Percentiles rank a stretch among this genome's conserved stretches.
Evolutionary conservation across 176 grass and related monocot species (phyloP).

Genomic region (Lolium perenne): DNA sequence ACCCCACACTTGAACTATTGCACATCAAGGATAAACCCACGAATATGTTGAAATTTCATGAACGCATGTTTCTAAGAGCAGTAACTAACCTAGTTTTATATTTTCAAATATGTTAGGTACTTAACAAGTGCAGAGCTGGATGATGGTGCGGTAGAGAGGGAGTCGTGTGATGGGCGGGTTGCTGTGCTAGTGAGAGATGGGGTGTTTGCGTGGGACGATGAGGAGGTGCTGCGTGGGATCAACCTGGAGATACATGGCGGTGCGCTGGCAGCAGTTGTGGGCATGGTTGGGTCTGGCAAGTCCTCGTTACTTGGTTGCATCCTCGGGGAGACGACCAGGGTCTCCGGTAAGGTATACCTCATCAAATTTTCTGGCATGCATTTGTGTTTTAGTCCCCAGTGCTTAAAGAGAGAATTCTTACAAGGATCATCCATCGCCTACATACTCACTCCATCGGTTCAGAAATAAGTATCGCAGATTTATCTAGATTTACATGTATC

Average conservation of each 20-base stretch:
- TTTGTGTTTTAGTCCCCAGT: background rate
- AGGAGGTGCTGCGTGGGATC: conserved; percentile 63
- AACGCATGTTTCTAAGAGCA: background rate
- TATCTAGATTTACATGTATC: no score
- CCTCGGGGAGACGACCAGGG: conserved; percentile 80
- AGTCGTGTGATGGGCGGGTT: background rate
- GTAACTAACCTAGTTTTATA: background rate
- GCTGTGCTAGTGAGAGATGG: conserved; percentile 70
- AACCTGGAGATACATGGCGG: conserved; percentile 60
- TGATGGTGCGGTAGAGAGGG: conserved; percentile 59
- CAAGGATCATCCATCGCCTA: no score
- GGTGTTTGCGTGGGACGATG: conserved; percentile 78
- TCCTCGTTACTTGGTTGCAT: conserved; percentile 79
- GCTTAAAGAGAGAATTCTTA: no score
- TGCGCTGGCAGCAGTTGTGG: conserved; percentile 69
- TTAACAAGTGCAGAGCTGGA: conserved; percentile 78
- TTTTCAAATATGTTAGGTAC: conserved; percentile 39
- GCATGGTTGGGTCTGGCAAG: conserved; percentile 85
- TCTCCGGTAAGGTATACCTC: conserved; percentile 67
- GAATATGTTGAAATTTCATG: background rate
- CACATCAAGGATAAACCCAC: no score
- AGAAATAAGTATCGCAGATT: no score
- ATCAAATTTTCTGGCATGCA: no score
- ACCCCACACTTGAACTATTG: no score
- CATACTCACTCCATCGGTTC: no score